Base-by-base conservation (phyloP, 2,329 filamentous ascomycete genomes). In the Exophiala oligosperma region DNA sequence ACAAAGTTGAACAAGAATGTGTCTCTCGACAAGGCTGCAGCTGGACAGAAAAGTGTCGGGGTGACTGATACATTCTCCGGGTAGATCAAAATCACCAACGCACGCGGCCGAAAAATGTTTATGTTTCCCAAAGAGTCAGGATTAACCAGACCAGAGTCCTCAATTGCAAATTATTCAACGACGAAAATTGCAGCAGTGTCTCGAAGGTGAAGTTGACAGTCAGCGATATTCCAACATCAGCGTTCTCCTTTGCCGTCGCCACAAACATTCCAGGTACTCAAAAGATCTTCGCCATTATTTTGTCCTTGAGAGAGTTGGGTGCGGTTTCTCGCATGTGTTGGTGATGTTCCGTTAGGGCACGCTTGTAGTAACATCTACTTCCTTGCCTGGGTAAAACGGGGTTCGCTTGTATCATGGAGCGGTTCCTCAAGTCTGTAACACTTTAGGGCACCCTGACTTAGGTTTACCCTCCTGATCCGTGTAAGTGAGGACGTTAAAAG, bases 1-100 rank as follows among this genome's bases (percentile, higher is more conserved):
- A 79, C 67, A 52, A 84, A 84, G 74, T 73, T 84, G 54, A 71
- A 79, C 62, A 83, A 74, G 59, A 84, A 84, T 69, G 74, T 84
- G 52, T 70, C 73, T 8, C 59, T 66, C 7, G 75, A 78, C 59
- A 58, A 59, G 32, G 63, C 63, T 49, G 70, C 68, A 8, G 70
- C 70, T 3, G 75, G 76, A 0, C 64, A 76, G 60, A 53, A 67
- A 1, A 71, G 69, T 60, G 54, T 60, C 11, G 60, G 60, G 7
- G 57, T 62, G 14, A 59, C 53, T 12, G 38, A 21, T 12, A 62
- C 60, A 5, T 62, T 62, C 21, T n/a, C 4, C 21, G 59, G 59
- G 9, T 54, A 47, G 37, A 40, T 37, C 4, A 40, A 40, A 40
- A 4, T 28, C 26, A 28, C 26, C 4, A 28, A 28, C 26, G 26